phyloP scores from a whole-genome alignment of 306 rosid species.

The Phaseolus lunatus region DNA sequence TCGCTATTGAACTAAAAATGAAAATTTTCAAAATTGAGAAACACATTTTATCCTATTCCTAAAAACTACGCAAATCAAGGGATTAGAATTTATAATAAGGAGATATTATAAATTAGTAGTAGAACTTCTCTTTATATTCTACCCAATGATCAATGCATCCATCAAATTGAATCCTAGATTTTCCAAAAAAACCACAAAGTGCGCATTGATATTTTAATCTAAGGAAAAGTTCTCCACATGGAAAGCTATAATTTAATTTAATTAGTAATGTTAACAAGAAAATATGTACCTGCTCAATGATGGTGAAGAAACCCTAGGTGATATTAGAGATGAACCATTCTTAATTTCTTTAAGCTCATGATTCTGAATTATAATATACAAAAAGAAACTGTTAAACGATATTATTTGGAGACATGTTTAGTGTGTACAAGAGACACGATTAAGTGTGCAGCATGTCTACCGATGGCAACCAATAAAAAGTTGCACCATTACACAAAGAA shows the following conservation, averaged over 20 bases:
- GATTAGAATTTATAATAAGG: not conserved
- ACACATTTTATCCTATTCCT: not conserved
- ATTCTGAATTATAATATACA: conserved; percentile 52
- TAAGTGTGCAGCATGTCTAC: conserved; percentile 12
- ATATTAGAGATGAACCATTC: conserved; percentile 44
- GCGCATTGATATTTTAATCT: conserved; percentile 20
- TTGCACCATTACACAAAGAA: conserved; percentile 11
- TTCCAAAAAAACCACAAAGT: not conserved
- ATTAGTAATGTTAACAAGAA: conserved; percentile 16
- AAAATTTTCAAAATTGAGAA: too few species aligned
- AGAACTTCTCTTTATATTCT: not conserved
- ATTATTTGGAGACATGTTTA: not conserved
- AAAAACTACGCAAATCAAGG: not conserved
- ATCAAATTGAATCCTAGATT: not conserved
- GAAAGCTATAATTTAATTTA: conserved; percentile 14
- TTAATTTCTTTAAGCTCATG: conserved; percentile 61
- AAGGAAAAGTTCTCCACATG: conserved; percentile 10
- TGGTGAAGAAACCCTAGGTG: conserved; percentile 54
- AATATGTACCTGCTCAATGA: conserved; percentile 28
- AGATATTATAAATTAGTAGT: not conserved
- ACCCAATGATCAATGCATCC: not conserved
- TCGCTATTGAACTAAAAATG: too few species aligned
- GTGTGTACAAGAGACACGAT: not conserved
- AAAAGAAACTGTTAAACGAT: conserved; percentile 30
- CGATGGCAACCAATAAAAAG: conserved; percentile 2